Evolutionary conservation across 805 yeast genomes (phyloP).

Genomic region (Priceomyces medius): DNA sequence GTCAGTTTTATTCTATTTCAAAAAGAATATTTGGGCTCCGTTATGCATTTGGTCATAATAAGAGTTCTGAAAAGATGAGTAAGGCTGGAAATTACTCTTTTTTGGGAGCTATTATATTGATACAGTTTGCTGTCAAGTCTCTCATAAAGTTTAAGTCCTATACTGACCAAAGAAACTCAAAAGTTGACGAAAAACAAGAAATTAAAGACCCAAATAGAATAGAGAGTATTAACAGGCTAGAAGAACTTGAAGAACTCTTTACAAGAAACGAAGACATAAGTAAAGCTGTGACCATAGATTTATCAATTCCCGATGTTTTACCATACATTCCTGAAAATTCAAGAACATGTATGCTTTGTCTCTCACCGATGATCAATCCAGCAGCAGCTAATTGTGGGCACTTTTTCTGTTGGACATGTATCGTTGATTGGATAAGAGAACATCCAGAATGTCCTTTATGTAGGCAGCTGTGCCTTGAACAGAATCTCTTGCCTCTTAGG

Average conservation of each 20-base stretch:
- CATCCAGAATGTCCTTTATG: conserved; percentile 90
- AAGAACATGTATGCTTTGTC: conserved; percentile 80
- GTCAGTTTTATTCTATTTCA: conserved; percentile 74
- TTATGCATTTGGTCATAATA: conserved; percentile 69
- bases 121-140: conserved; percentile 51
- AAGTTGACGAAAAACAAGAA: conserved; percentile 7
- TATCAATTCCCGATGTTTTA: conserved; percentile 55
- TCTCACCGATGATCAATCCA: conserved; percentile 77
- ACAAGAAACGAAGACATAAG: conserved; percentile 1
- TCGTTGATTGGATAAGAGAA: conserved; percentile 86
- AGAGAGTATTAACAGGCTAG: conserved; percentile 7
- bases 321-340: conserved; percentile 71
- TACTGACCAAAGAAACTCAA: conserved; percentile 16
- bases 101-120: conserved; percentile 60
- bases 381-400: conserved; percentile 91
- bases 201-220: background rate
- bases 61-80: conserved; percentile 40
- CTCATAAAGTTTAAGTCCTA: conserved; percentile 31
- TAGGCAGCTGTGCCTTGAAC: conserved; percentile 64
- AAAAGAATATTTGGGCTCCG: conserved; percentile 79
- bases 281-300: conserved; percentile 36
- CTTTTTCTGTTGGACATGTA: conserved; percentile 88
- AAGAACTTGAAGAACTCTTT: background rate
- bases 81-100: conserved; percentile 67
- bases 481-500: conserved; percentile 59